Conservation (phyloP, 305 asterid genomes). For the Fraxinus albicans region DNA sequence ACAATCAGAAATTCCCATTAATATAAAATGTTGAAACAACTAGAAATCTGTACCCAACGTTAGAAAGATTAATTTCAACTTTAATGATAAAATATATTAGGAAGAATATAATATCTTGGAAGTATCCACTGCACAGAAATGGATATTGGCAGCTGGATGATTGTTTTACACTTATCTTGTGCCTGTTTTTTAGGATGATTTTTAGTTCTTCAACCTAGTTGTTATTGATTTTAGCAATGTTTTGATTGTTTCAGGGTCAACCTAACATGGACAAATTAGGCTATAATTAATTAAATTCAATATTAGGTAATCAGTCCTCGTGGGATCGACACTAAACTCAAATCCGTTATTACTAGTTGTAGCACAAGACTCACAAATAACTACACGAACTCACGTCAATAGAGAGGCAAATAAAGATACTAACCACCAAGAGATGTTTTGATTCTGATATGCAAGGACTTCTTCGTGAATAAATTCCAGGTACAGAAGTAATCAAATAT, state of each 20-base stretch:
- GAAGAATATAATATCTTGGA: conserved; percentile 4
- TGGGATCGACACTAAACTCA: neutral
- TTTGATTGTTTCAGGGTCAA: neutral
- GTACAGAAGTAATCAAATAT: conserved; percentile 77
- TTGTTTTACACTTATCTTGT: neutral
- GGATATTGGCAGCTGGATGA: neutral
- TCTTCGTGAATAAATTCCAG: conserved; percentile 67
- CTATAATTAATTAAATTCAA: neutral
- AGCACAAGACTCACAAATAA: conserved; percentile 9
- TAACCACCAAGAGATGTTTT: conserved; percentile 48
- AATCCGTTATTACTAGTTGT: neutral
- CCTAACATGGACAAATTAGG: neutral
- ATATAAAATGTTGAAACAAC: conserved; percentile 4
- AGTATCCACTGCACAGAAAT: neutral
- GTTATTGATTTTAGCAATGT: neutral
- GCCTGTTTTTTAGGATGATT: neutral
- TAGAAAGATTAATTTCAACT: neutral
- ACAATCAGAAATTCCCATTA: conserved; percentile 3
- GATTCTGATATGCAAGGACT: conserved; percentile 48
- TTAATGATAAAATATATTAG: neutral
- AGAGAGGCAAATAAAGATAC: conserved; percentile 24
- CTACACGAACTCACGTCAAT: conserved; percentile 12
- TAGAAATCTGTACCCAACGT: neutral
- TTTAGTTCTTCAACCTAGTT: neutral
- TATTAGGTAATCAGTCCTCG: neutral